Base-by-base conservation (phyloP, 2,329 filamentous ascomycete species). In the Sordariomycetes sp. region DNA sequence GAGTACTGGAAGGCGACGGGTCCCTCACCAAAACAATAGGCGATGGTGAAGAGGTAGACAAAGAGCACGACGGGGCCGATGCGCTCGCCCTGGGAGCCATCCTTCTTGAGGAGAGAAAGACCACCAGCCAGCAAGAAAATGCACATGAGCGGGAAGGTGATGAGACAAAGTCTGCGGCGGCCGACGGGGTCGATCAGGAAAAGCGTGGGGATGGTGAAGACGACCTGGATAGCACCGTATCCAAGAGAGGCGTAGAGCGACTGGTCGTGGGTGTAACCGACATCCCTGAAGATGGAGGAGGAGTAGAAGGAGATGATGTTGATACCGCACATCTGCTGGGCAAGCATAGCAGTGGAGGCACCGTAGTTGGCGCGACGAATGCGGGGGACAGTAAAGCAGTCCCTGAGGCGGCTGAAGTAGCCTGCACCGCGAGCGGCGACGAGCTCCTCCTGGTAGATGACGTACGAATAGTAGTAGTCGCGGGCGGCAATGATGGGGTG, bases 261-360 rank as follows among this genome's bases (percentile, higher is more conserved):
- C 17, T 67, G 54, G 33, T 66, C 69, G 1, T 62, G 54, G 21
- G 38, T 51, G 31, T 72, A 70, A 9, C 75, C 75, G 8, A 75
- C 70, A 1, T 76, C 50, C 14, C 52, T 44, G 49, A 75, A 75
- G 21, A 75, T 63, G 8, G 72, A 75, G 0, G 72, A 76, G 2
- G 70, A 76, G 55, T 84, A 84, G 53, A 84, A 85, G 0, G 78
- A 74, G 35, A 84, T 79, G 42, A 83, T 48, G 38, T 48, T 48
- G 28, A 48, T 47, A 4, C 46, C 44, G 46, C 72, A 78, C 66
- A 79, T 75, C 54, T 82, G 76, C 53, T 82, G 78, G 0, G 75
- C 76, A 48, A 82, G 71, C 84, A 92, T 92, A 43, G 90, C 83
- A 2, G 77, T 78, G 38, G 78, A 82, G 2, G 83, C 82, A 20